phyloP scores from a whole-genome alignment of 2,329 filamentous ascomycete genomes.

The Coccinonectria pachysandricola region DNA sequence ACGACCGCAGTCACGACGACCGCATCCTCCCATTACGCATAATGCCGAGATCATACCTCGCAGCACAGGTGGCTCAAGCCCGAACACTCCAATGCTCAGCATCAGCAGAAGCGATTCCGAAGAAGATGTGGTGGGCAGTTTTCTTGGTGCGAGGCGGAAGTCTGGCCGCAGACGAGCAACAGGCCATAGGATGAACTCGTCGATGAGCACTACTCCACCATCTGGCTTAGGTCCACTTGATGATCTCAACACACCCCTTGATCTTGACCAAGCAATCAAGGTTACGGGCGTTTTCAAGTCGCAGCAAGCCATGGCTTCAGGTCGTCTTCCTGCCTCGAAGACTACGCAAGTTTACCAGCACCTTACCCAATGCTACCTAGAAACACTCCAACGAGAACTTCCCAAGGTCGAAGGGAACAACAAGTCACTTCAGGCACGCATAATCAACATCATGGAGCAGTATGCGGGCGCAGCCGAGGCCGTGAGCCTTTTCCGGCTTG shows the following conservation, averaged over 20 bases:
- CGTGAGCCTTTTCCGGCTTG: conserved; percentile 46
- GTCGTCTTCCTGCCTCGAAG: conserved; percentile 41
- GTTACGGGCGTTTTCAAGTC: conserved; percentile 47
- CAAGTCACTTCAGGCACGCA: conserved; percentile 34
- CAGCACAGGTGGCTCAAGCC: conserved; percentile 37
- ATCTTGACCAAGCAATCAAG: conserved; percentile 48
- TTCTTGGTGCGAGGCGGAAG: conserved; percentile 39
- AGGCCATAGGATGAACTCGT: conserved; percentile 32
- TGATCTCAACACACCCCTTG: conserved; percentile 33
- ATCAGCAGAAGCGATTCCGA: conserved; percentile 55
- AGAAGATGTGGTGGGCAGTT: conserved; percentile 51
- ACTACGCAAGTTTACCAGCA: conserved; percentile 45
- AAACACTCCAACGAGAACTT: conserved; percentile 40
- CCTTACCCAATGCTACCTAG: conserved; percentile 45
- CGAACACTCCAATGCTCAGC: conserved; percentile 39
- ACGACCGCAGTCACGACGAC: conserved; percentile 32
- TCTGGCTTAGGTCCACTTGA: conserved; percentile 24
- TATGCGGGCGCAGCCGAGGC: conserved; percentile 49
- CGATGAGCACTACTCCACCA: conserved; percentile 46
- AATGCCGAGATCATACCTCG: conserved; percentile 26
- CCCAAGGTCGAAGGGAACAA: conserved; percentile 27
- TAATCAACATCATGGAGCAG: conserved; percentile 41
- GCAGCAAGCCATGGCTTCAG: conserved; percentile 54
- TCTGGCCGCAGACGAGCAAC: conserved; percentile 31
- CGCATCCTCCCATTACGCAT: conserved; percentile 30